These are phyloP conservation scores for Pythium monospermum DNA, from an alignment of 352 stramenopile genomes.

Conservation along the genomic window DNA sequence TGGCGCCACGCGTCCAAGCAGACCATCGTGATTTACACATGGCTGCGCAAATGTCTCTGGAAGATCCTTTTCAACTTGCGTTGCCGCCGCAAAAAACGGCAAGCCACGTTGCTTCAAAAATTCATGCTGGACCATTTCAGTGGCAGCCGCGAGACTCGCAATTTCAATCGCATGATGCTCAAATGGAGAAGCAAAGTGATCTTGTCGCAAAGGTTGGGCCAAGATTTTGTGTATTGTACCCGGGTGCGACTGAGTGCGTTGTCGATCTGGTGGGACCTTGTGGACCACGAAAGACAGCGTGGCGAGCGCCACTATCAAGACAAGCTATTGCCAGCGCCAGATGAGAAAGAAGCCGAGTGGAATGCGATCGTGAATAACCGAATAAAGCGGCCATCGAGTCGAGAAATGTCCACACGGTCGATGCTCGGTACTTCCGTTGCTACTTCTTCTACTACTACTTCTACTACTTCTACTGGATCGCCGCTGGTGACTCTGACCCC, in stretches of 20 bases:
- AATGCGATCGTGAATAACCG: conserved; percentile 20
- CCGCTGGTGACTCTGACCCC: not conserved
- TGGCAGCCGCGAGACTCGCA: conserved; percentile 53
- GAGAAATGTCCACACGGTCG: conserved; percentile 5
- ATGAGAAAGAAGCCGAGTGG: conserved; percentile 39
- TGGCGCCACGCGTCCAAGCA: conserved; percentile 56
- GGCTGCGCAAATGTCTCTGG: conserved; percentile 69
- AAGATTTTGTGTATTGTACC: conserved; percentile 47
- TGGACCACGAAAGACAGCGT: conserved; percentile 65
- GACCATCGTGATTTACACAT: conserved; percentile 58
- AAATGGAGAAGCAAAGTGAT: conserved; percentile 74
- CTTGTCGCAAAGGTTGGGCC: conserved; percentile 45
- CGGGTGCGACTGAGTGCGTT: conserved; percentile 50
- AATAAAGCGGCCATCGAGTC: conserved; percentile 1
- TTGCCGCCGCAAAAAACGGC: conserved; percentile 27
- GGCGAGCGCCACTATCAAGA: conserved; percentile 42
- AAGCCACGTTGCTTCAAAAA: conserved; percentile 35
- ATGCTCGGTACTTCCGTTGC: conserved; percentile 3
- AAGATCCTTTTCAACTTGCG: conserved; percentile 56
- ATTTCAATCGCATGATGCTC: conserved; percentile 74
- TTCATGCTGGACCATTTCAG: conserved; percentile 59
- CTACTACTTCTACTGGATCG: not conserved
- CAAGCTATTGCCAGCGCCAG: conserved; percentile 21
- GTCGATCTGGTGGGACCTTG: conserved; percentile 54
- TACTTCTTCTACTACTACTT: not conserved